Evolutionary conservation across 2,329 filamentous ascomycete species (phyloP).

Genomic region (Pezicula carpinea): DNA sequence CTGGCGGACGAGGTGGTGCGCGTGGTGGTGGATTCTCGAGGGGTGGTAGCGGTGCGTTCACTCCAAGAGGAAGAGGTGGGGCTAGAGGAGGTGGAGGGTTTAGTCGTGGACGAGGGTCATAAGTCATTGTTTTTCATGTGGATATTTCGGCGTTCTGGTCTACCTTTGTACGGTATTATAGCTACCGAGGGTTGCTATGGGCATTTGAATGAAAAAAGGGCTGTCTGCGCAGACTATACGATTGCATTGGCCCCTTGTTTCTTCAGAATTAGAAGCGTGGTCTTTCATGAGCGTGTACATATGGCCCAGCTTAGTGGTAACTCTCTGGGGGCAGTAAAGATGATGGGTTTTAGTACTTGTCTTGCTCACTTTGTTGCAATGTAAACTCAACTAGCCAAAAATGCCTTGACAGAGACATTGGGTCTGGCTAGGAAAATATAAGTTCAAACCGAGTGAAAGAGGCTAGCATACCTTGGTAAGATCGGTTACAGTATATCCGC

Average conservation of each 20-base stretch:
- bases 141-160: slow-evolving; percentile 23
- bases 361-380: no score
- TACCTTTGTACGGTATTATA: slow-evolving; percentile 10
- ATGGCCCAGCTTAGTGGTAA: no score
- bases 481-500: no score
- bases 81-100: slow-evolving; percentile 26
- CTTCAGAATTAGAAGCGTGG: background rate
- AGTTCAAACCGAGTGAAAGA: no score
- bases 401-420: no score
- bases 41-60: slow-evolving; percentile 27
- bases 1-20: slow-evolving; percentile 33
- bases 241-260: background rate
- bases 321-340: no score
- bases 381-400: no score
- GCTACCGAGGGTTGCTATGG: slow-evolving; percentile 9
- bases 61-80: slow-evolving; percentile 26
- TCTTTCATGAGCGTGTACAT: no score
- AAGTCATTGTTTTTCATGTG: slow-evolving; percentile 10
- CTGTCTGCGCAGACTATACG: background rate
- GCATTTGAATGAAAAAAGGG: slow-evolving; percentile 6
- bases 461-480: no score
- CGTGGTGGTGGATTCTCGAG: slow-evolving; percentile 29
- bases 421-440: no score
- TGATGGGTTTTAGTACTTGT: no score
- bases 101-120: slow-evolving; percentile 25